Conservation (phyloP, 441 rosid genomes). For the Syzygium malaccense region DNA sequence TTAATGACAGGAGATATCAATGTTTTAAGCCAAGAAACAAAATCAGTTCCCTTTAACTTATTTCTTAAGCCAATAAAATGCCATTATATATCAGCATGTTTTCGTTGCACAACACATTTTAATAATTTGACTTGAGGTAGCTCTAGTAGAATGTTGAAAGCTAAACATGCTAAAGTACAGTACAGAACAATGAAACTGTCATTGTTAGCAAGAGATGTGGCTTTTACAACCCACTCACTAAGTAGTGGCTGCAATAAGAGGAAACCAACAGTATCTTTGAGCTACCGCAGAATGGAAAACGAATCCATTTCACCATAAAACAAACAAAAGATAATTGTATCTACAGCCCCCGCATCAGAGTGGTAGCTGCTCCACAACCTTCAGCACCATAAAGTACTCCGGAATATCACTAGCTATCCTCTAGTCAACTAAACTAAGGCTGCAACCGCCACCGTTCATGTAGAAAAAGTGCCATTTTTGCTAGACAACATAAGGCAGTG, state of each 20-base stretch:
- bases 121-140: not conserved
- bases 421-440: not conserved
- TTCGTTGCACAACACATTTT: not conserved
- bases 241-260: not conserved
- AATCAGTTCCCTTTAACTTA: not conserved
- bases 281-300: not conserved
- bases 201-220: not conserved
- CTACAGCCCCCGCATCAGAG: not conserved
- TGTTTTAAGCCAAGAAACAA: not conserved
- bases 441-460: not conserved
- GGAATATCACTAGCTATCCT: not conserved
- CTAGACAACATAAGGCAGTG: not conserved
- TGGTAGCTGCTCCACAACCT: not conserved
- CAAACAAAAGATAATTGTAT: not conserved
- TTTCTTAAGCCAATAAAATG: not conserved
- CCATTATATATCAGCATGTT: not conserved
- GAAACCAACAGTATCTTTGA: not conserved
- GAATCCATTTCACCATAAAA: not conserved
- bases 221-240: not conserved
- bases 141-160: not conserved
- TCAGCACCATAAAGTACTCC: not conserved
- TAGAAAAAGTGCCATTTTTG: not conserved
- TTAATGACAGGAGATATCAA: not conserved
- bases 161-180: not conserved
- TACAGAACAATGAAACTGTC: not conserved